Evolutionary conservation across 768 basidiomycete species (phyloP).

Genomic region (Suillus subaureus): DNA sequence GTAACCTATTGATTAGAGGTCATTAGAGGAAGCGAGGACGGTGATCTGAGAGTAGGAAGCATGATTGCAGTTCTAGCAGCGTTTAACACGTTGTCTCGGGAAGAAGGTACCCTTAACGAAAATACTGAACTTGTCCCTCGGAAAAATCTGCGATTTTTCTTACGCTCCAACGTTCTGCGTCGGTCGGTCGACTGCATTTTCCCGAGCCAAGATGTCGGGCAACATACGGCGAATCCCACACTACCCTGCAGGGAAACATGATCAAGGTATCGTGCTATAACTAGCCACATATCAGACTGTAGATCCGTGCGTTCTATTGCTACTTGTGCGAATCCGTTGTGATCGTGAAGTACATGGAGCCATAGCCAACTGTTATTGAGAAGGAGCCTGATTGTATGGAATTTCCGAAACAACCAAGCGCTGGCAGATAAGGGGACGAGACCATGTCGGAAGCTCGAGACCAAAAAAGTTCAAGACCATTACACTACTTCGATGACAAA

Average conservation of each 20-base stretch:
- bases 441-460: not conserved
- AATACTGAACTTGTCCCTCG: not conserved
- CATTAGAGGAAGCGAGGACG: not conserved
- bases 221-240: not conserved
- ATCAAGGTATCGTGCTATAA: not conserved
- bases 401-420: not conserved
- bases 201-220: slow-evolving; percentile 1
- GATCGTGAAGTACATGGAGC: too few species aligned
- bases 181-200: not conserved
- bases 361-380: not conserved
- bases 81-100: not conserved
- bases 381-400: not conserved
- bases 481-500: not conserved
- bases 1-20: not conserved
- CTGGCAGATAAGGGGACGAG: not conserved
- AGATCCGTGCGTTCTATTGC: not conserved
- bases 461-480: not conserved
- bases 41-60: not conserved
- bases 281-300: not conserved
- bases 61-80: not conserved
- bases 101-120: not conserved
- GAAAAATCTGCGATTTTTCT: not conserved
- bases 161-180: not conserved
- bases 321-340: not conserved
- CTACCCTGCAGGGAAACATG: not conserved